Conservation (phyloP, 73 alveolate genomes). For the Paramecium primaurelia region DNA sequence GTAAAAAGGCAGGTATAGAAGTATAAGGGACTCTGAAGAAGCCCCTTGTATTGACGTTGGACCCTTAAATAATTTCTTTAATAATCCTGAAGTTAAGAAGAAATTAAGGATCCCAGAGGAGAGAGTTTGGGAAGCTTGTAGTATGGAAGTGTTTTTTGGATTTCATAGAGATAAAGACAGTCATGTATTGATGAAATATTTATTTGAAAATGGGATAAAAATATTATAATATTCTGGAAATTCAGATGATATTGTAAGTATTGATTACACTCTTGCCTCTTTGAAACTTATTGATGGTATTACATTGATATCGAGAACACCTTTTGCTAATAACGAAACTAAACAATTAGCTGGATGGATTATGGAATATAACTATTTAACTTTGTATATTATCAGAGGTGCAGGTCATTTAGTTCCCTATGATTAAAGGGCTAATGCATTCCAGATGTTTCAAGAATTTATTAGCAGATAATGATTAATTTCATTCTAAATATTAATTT, state of each 20-base stretch:
- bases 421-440: constrained; percentile 6
- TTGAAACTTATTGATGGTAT: neutral
- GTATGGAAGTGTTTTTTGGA: neutral
- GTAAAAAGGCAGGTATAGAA: neutral
- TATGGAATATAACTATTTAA: constrained; percentile 9
- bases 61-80: neutral
- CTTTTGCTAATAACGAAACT: neutral
- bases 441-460: neutral
- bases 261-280: neutral
- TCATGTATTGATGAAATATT: neutral
- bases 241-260: neutral
- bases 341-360: constrained; percentile 15
- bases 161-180: neutral
- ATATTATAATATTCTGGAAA: constrained; percentile 54
- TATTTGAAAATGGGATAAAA: constrained; percentile 38
- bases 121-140: constrained; percentile 11
- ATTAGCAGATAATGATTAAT: neutral
- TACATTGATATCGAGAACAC: neutral
- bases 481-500: neutral
- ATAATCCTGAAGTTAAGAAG: neutral
- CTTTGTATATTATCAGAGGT: neutral
- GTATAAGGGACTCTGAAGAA: neutral
- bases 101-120: neutral
- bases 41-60: constrained; percentile 39
- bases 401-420: constrained; percentile 48